A percentile compares a stretch with the other conserved stretches of the same genome.
phyloP scores from a whole-genome alignment of 225 moss, liverwort and hornwort species.

The Neckera pumila region DNA sequence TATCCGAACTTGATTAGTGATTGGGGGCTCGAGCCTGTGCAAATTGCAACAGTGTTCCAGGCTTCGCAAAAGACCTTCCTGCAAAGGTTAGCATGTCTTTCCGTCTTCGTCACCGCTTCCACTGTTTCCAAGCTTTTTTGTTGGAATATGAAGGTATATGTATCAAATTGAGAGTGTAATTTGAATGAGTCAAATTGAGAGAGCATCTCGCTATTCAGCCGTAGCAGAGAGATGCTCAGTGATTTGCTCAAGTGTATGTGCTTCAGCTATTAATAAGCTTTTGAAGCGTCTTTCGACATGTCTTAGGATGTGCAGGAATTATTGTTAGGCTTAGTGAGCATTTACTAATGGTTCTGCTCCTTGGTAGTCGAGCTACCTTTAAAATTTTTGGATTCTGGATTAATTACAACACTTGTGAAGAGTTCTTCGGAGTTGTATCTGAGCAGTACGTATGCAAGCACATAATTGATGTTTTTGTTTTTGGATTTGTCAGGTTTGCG shows the following conservation, averaged over 20 bases:
- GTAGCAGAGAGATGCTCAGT: background rate
- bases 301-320: background rate
- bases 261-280: background rate
- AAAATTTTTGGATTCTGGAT: background rate
- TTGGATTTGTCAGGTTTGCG: background rate
- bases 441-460: background rate
- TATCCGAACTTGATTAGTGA: constrained; percentile 33
- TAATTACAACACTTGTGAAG: background rate
- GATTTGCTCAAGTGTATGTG: background rate
- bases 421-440: background rate
- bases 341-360: background rate
- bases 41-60: background rate
- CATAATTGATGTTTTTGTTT: background rate
- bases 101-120: background rate
- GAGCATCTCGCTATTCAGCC: background rate
- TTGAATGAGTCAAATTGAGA: background rate
- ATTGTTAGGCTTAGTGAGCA: background rate
- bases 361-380: background rate
- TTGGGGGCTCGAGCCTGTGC: constrained; percentile 56
- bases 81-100: constrained; percentile 16
- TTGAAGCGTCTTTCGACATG: background rate
- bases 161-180: background rate
- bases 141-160: background rate
- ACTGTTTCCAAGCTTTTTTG: background rate
- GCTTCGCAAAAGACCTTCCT: constrained; percentile 5